Percentiles rank a stretch among this genome's conserved stretches.
phyloP scores from a whole-genome alignment of 2,329 filamentous ascomycete genomes.

The Paraphoma sp. region DNA sequence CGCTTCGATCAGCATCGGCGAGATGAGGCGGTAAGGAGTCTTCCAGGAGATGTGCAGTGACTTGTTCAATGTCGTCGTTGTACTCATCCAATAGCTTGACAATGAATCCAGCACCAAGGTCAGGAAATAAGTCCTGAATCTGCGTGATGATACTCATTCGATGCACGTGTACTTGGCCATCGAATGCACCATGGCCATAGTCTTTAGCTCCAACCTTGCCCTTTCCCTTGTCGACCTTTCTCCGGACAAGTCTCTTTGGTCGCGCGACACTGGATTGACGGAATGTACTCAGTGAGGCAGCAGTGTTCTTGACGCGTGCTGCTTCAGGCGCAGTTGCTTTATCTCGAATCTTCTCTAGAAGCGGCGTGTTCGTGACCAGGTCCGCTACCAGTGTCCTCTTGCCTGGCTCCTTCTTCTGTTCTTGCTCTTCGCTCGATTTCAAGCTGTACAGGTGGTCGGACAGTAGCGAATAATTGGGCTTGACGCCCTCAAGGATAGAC shows the following conservation, averaged over 20 bases:
- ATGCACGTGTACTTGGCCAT: conserved; percentile 72
- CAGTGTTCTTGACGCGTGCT: conserved; percentile 64
- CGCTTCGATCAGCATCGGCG: conserved; percentile 66
- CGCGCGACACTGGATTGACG: conserved; percentile 60
- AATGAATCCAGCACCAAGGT: conserved; percentile 83
- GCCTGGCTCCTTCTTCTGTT: conserved; percentile 51
- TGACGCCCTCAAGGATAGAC: conserved; percentile 70
- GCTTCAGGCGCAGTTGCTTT: conserved; percentile 59
- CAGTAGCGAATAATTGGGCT: conserved; percentile 75
- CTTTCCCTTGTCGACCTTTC: conserved; percentile 73
- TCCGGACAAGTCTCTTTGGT: conserved; percentile 59
- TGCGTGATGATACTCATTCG: conserved; percentile 84
- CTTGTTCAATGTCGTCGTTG: conserved; percentile 75
- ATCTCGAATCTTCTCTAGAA: conserved; percentile 69
- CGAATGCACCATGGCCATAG: conserved; percentile 43
- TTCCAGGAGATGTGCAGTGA: conserved; percentile 82
- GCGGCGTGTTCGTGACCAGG: conserved; percentile 78
- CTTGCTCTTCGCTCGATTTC: conserved; percentile 72
- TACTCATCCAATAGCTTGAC: conserved; percentile 82
- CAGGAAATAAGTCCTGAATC: conserved; percentile 91
- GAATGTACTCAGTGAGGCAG: conserved; percentile 67
- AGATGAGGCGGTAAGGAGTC: conserved; percentile 75
- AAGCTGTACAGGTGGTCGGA: conserved; percentile 85
- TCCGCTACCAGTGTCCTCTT: conserved; percentile 75
- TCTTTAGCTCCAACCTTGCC: conserved; percentile 47